A percentile compares a stretch with the other conserved stretches of the same genome.
These are phyloP conservation scores for Wallacemonas sp. DNA, from an alignment of 208 protist species.

Conservation along the genomic window DNA sequence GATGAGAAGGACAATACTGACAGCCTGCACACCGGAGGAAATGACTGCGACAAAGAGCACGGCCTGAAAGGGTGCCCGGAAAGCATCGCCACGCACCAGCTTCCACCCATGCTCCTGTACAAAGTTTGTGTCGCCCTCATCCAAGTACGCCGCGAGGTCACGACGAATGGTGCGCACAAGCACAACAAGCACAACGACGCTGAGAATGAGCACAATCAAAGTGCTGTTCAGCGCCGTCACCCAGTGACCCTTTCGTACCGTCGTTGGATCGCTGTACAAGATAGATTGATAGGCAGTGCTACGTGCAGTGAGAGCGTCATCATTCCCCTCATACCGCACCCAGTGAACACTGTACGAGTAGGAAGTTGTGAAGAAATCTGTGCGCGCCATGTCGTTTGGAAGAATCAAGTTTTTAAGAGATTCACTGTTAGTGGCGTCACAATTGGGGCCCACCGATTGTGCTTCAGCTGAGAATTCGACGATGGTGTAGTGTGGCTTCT, in stretches of 20 bases:
- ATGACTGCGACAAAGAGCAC: constrained; percentile 84
- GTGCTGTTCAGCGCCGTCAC: constrained; percentile 95
- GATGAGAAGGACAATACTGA: constrained; percentile 65
- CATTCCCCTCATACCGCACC: constrained; percentile 19
- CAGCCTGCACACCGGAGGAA: constrained; percentile 91
- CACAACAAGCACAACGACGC: constrained; percentile 93
- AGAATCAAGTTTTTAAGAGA: neutral
- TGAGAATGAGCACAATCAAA: constrained; percentile 94
- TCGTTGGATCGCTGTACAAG: constrained; percentile 29
- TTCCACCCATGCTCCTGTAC: constrained; percentile 94
- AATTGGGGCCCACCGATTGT: neutral
- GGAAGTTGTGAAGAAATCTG: constrained; percentile 31
- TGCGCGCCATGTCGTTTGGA: neutral
- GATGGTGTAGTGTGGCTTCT: constrained; percentile 31
- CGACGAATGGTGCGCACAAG: constrained; percentile 94
- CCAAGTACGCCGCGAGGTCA: constrained; percentile 86
- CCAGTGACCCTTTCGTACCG: constrained; percentile 81
- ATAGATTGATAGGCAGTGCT: constrained; percentile 93
- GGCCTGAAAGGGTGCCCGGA: constrained; percentile 83
- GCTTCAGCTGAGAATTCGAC: constrained; percentile 50
- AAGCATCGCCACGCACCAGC: constrained; percentile 96
- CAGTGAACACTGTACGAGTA: constrained; percentile 61
- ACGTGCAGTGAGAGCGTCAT: constrained; percentile 84
- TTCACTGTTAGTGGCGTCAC: neutral
- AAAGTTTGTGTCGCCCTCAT: constrained; percentile 27